Evolutionary conservation across 1,284 basidiomycete genomes (phyloP), one percentile per base, ranked within the genome.

Genomic region (Cryptococcus neoformans): DNA sequence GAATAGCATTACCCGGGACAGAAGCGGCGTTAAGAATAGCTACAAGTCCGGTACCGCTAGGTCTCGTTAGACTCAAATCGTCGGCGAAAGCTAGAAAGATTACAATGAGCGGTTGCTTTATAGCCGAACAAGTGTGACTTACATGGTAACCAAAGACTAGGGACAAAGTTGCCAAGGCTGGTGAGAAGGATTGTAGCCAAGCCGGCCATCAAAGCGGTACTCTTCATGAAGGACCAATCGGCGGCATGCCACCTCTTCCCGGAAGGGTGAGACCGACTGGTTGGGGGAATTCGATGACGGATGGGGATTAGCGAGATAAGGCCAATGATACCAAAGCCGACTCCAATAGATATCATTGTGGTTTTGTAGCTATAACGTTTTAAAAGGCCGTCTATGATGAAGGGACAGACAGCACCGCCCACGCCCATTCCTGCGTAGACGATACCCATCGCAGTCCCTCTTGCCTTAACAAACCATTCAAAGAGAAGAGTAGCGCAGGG

Each of bases 11-110:
- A 5, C 76, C 76, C 2, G 70, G 66, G 1, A 77, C 70, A 7
- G 72, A 75, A 6, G 75, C 70, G 42, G 74, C 72, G 55, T 79
- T 79, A 67, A 78, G 68, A 40, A 76, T 62, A 4, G 75, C 66
- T 38, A 79, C 65, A 16, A 77, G 61, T 4, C 66, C 67, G 6
- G 74, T 74, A 1, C 78, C 76, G 39, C 68, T 66, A 0, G 73
- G 72, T 41, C 62, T 58, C 3, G 60, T 62, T 21, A 74, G 52
- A 16, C 65, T 64, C 8, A 77, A 41, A 42, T 72, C 70, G 8
- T 67, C 60, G 1, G 74, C 75, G 53, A 68, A 77, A 1, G 72
- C 69, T 67, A 45, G n/a, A 11, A 2, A 14, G n/a, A 47, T 21
- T 16, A 8, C 7, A 28, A 28, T 28, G 28, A 28, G 28, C 28